Evolutionary conservation across 2,329 filamentous ascomycete species (phyloP).

Genomic region (Fusarium torulosum): DNA sequence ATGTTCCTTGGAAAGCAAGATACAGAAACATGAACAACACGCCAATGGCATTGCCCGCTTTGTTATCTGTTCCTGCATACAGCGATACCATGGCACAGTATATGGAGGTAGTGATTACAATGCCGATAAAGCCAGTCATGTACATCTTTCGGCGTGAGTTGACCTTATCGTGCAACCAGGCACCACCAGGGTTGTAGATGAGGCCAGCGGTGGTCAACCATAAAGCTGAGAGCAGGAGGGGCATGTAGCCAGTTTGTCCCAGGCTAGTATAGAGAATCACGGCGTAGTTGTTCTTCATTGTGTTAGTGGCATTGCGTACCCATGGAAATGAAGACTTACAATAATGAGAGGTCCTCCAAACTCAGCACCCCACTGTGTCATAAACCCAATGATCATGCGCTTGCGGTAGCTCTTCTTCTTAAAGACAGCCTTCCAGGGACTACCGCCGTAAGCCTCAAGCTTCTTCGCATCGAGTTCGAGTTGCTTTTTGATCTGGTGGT

Average conservation of each 20-base stretch:
- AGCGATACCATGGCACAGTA: slow-evolving; percentile 55
- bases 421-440: slow-evolving; percentile 59
- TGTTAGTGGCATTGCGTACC: background rate
- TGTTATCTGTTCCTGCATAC: slow-evolving; percentile 53
- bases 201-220: slow-evolving; percentile 62
- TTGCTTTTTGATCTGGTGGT: slow-evolving; percentile 61
- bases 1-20: slow-evolving; percentile 62
- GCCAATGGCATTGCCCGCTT: slow-evolving; percentile 55
- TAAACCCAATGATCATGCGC: slow-evolving; percentile 64
- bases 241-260: slow-evolving; percentile 56
- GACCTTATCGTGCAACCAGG: slow-evolving; percentile 62
- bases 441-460: slow-evolving; percentile 55
- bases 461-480: slow-evolving; percentile 58
- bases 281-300: slow-evolving; percentile 56
- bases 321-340: slow-evolving; percentile 48
- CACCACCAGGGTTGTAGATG: slow-evolving; percentile 62
- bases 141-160: slow-evolving; percentile 61
- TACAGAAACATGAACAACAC: slow-evolving; percentile 62
- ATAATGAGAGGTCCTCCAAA: slow-evolving; percentile 66
- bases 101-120: slow-evolving; percentile 53
- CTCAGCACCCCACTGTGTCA: slow-evolving; percentile 66
- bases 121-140: slow-evolving; percentile 56
- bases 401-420: slow-evolving; percentile 63
- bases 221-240: slow-evolving; percentile 55
- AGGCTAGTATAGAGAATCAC: slow-evolving; percentile 56